Conservation (phyloP, 1,284 basidiomycete species). For the Peniophora sp. region DNA sequence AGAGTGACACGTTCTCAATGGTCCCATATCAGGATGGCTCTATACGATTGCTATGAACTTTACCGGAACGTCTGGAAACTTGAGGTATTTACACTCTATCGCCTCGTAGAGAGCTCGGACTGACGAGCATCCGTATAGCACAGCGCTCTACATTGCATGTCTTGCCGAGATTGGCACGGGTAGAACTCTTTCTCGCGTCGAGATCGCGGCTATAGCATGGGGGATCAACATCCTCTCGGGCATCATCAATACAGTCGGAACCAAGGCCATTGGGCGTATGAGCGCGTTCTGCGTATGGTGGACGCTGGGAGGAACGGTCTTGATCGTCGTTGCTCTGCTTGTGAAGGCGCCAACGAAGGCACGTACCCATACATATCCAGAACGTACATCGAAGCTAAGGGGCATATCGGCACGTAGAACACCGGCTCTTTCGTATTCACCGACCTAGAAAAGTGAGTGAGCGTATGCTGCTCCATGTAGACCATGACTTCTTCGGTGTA, state of each 20-base stretch:
- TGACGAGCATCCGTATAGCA: slow-evolving; percentile 20
- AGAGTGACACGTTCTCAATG: too few species aligned
- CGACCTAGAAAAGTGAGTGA: slow-evolving; percentile 42
- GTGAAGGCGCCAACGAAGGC: slow-evolving; percentile 51
- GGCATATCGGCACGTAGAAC: slow-evolving; percentile 27
- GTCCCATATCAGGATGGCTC: slow-evolving; percentile 41
- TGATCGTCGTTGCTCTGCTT: slow-evolving; percentile 46
- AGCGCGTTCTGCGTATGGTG: slow-evolving; percentile 54
- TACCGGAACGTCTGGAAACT: slow-evolving; percentile 53
- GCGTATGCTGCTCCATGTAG: background rate
- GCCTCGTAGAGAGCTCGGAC: background rate
- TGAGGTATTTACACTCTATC: slow-evolving; percentile 28
- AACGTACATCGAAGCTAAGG: background rate
- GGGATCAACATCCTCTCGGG: slow-evolving; percentile 48
- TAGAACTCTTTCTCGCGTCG: slow-evolving; percentile 36
- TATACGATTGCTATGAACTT: slow-evolving; percentile 55
- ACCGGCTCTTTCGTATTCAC: slow-evolving; percentile 48
- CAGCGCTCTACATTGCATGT: slow-evolving; percentile 48
- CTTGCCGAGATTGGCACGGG: slow-evolving; percentile 43
- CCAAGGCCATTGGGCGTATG: slow-evolving; percentile 49
- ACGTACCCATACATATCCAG: slow-evolving; percentile 2
- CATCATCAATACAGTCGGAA: slow-evolving; percentile 43
- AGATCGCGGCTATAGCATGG: slow-evolving; percentile 51
- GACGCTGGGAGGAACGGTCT: slow-evolving; percentile 53
- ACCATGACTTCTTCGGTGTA: too few species aligned